Evolutionary conservation across 2,329 filamentous ascomycete species (phyloP).

Genomic region (Cladosporium colombiae): DNA sequence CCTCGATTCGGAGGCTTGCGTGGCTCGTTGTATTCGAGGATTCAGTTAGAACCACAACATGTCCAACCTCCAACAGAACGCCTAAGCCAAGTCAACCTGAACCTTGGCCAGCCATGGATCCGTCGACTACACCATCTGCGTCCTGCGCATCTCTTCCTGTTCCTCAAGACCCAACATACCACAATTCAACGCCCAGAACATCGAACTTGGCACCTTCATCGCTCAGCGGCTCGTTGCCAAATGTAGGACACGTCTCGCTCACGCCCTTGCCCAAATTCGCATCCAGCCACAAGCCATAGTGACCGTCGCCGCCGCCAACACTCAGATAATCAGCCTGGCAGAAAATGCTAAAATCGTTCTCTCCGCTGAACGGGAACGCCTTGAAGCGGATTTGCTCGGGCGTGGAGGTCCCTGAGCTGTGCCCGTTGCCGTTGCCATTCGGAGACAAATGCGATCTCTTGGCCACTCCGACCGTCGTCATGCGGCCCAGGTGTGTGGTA

Average conservation of each 20-base stretch:
- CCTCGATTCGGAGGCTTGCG: neutral
- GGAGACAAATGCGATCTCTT: conserved; percentile 28
- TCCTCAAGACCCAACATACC: conserved; percentile 69
- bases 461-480: conserved; percentile 56
- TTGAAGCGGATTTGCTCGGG: conserved; percentile 88
- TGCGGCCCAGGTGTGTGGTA: conserved; percentile 61
- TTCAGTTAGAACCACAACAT: neutral
- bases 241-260: conserved; percentile 82
- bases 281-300: conserved; percentile 92
- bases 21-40: neutral
- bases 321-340: conserved; percentile 84
- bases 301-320: conserved; percentile 80
- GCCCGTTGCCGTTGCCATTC: conserved; percentile 15
- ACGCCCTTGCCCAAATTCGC: conserved; percentile 81
- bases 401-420: conserved; percentile 44
- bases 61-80: neutral
- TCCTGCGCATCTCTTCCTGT: neutral
- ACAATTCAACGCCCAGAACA: conserved; percentile 86
- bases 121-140: neutral
- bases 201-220: conserved; percentile 92
- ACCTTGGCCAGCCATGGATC: neutral
- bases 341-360: conserved; percentile 96
- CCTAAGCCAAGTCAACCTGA: neutral
- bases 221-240: conserved; percentile 90
- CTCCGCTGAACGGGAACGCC: conserved; percentile 91